Base-by-base conservation (phyloP, 2,329 filamentous ascomycete genomes). In the Xylariaceae sp. region DNA sequence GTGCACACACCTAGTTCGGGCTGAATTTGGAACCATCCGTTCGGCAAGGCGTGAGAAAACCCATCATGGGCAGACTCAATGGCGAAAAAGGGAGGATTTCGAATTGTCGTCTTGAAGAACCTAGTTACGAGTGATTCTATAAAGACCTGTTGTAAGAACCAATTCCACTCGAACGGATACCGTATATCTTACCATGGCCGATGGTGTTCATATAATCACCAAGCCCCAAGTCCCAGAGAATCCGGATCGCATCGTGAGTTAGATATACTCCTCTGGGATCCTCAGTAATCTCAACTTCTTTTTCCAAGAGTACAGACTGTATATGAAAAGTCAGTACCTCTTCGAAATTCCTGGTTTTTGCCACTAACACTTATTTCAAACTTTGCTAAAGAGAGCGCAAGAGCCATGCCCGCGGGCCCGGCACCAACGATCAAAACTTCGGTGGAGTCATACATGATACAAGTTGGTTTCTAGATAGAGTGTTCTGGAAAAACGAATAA, bases 351-450 rank as follows among this genome's bases (percentile, higher is more conserved):
- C 33, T 2, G 2, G 42, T 3, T n/a, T 12, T 38, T 42, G 44
- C 45, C 31, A 42, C 55, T 50, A 36, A 63, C 62, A 45, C 58
- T 58, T 28, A 64, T 42, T 36, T 57, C 51, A 45, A 63, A 56
- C 42, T 55, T 60, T 7, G 59, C 61, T 12, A 64, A 48, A 16
- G 50, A 53, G 11, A 64, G 53, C 11, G 52, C 61, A 17, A 64
- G 43, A 12, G 56, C 52, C 18, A 64, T 51, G 10, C 62, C 61
- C 16, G 62, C 49, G 16, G 62, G 62, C 2, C 62, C 62, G 31
- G 61, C 61, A 18, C 62, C 62, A 7, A 63, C 57, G 18, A 64
- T 63, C 33, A 64, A 50, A 13, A 63, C 62, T 17, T 63, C 55
- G 14, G 62, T 63, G 19, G 51, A 55, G 22, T 62, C 57, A 16